phyloP scores from a whole-genome alignment of 108 stramenopile species.

The Cylindrotheca fusiformis region DNA sequence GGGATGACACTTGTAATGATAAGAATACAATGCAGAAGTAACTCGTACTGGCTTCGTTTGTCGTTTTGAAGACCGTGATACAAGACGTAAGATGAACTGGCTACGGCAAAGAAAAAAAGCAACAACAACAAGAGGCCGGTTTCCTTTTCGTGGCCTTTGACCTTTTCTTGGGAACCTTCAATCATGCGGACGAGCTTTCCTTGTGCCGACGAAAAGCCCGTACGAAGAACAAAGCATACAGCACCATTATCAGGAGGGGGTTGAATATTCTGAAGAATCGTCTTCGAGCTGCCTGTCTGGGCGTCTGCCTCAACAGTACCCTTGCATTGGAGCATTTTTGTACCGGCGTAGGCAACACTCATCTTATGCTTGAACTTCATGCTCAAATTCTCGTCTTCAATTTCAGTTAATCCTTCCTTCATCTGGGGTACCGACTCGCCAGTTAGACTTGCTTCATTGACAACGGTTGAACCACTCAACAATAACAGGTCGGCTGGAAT shows the following conservation, averaged over 20 bases:
- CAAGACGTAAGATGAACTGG: constrained; percentile 91
- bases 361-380: constrained; percentile 90
- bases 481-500: constrained; percentile 94
- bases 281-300: constrained; percentile 35
- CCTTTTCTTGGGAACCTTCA: constrained; percentile 96
- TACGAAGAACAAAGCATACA: constrained; percentile 91
- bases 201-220: constrained; percentile 96
- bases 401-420: constrained; percentile 89
- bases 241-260: constrained; percentile 90
- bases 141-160: constrained; percentile 91
- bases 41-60: constrained; percentile 87
- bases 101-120: constrained; percentile 92
- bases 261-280: constrained; percentile 38
- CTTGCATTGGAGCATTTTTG: constrained; percentile 92
- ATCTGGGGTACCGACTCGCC: constrained; percentile 97
- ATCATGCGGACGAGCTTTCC: constrained; percentile 98
- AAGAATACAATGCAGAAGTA: constrained; percentile 92
- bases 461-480: constrained; percentile 85
- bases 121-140: constrained; percentile 89
- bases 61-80: constrained; percentile 88
- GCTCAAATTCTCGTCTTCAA: constrained; percentile 57
- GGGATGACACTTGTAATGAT: constrained; percentile 96
- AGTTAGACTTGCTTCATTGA: constrained; percentile 94
- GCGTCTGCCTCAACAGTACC: constrained; percentile 54
- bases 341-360: constrained; percentile 92